Percentiles rank a stretch among this genome's conserved stretches.
phyloP scores from a whole-genome alignment of 768 basidiomycete species.

The Phlebiopsis flavidoalba region DNA sequence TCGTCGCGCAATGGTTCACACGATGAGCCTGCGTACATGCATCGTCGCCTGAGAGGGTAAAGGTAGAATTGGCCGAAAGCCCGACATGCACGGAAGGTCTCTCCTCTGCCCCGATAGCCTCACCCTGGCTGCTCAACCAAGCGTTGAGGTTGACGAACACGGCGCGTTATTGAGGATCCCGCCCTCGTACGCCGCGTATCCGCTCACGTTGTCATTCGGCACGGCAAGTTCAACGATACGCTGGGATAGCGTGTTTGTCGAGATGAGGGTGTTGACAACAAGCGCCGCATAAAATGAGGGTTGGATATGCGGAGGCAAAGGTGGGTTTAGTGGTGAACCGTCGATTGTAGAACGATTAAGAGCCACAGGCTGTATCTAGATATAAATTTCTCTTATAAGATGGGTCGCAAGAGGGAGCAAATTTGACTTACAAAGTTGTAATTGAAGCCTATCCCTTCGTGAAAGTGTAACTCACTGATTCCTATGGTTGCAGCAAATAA shows the following conservation, averaged over 20 bases:
- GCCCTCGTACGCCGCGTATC: slow-evolving; percentile 58
- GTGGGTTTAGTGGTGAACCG: slow-evolving; percentile 42
- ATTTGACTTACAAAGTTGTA: slow-evolving; percentile 48
- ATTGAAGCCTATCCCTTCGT: slow-evolving; percentile 67
- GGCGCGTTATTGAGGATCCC: slow-evolving; percentile 37
- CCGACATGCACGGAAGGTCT: slow-evolving; percentile 32
- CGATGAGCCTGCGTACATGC: slow-evolving; percentile 15
- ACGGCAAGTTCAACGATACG: slow-evolving; percentile 44
- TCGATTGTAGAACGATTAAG: slow-evolving; percentile 55
- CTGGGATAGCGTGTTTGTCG: neutral
- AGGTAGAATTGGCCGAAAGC: neutral
- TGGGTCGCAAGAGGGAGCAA: neutral
- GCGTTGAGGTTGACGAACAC: slow-evolving; percentile 58
- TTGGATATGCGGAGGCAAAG: slow-evolving; percentile 56
- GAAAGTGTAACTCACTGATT: slow-evolving; percentile 53
- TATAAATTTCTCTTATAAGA: slow-evolving; percentile 3
- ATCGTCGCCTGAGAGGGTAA: slow-evolving; percentile 5
- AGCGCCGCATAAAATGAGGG: slow-evolving; percentile 64
- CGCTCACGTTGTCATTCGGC: slow-evolving; percentile 43
- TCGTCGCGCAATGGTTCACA: slow-evolving; percentile 27
- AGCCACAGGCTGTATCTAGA: slow-evolving; percentile 58
- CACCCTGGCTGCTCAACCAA: slow-evolving; percentile 29
- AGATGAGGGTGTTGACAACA: slow-evolving; percentile 51
- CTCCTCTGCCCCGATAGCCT: slow-evolving; percentile 35
- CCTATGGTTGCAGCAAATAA: slow-evolving; percentile 54